Evolutionary conservation across 495 filamentous ascomycete species (phyloP).

Genomic region (Penicillium roqueforti): DNA sequence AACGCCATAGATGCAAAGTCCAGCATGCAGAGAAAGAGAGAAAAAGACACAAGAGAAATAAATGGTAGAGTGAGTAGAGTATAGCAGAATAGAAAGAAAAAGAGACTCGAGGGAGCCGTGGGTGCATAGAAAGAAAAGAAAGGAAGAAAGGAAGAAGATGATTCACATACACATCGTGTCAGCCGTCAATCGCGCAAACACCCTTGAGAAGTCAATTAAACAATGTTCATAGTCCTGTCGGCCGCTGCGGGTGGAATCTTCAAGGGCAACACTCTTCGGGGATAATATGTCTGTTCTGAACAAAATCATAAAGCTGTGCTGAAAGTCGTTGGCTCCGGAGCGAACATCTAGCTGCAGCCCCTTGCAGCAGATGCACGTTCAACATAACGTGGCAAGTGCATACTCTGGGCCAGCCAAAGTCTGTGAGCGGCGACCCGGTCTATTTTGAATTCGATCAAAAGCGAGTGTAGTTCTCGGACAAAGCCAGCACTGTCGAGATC

Average conservation of each 20-base stretch:
- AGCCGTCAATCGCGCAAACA: neutral
- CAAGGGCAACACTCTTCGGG: neutral
- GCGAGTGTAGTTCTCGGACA: neutral
- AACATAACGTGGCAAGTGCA: neutral
- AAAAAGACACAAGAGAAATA: neutral
- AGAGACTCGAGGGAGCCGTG: neutral
- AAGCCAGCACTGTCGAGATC: neutral
- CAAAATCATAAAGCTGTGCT: neutral
- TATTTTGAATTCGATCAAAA: neutral
- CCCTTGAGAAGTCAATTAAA: neutral
- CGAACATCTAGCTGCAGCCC: neutral
- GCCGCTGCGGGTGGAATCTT: neutral
- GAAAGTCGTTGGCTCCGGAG: neutral
- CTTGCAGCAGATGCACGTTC: neutral
- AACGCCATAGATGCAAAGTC: slow-evolving; percentile 8
- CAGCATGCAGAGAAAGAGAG: slow-evolving; percentile 1
- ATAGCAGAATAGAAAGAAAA: neutral
- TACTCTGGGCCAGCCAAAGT: slow-evolving; percentile 3
- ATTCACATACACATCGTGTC: slow-evolving; percentile 2
- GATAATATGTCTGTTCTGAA: neutral
- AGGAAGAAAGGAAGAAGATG: too few relatives aligned
- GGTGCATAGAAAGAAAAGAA: neutral
- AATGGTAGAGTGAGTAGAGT: too few relatives aligned
- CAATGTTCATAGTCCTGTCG: neutral
- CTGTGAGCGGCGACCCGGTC: neutral